Conservation (phyloP, 148 eudicot species). For the Fagopyrum homotropicum region DNA sequence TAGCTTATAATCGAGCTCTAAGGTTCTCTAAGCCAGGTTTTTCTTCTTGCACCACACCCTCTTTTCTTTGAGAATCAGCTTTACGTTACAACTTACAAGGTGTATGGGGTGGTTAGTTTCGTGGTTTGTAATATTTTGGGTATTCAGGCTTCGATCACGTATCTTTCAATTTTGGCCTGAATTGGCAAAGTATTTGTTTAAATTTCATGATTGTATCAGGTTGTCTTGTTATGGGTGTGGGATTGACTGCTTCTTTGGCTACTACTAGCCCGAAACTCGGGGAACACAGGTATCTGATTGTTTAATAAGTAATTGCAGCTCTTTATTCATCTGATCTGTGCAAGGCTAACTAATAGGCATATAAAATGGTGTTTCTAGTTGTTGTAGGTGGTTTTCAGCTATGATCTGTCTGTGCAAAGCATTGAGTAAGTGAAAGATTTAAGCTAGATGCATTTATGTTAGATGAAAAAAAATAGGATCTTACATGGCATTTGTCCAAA, state of each 20-base stretch:
- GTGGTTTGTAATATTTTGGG: background rate
- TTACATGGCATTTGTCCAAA: background rate
- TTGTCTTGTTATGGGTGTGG: slow-evolving; percentile 73
- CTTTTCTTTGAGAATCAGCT: background rate
- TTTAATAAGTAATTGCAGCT: background rate
- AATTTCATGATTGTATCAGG: slow-evolving; percentile 28
- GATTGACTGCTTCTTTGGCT: slow-evolving; percentile 79
- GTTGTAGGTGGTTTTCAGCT: background rate
- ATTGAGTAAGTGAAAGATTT: background rate
- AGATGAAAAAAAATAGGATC: background rate
- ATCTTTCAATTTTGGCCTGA: background rate
- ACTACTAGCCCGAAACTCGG: slow-evolving; percentile 66
- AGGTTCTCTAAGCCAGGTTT: slow-evolving; percentile 73
- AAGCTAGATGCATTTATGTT: background rate
- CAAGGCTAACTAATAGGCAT: too few relatives aligned
- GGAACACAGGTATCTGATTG: slow-evolving; percentile 59
- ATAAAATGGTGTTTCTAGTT: too few relatives aligned
- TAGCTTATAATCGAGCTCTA: slow-evolving; percentile 88
- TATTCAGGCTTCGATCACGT: background rate
- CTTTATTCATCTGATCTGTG: background rate
- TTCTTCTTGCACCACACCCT: background rate
- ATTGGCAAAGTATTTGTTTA: background rate
- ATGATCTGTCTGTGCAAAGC: background rate
- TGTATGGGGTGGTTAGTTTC: background rate
- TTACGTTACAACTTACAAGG: background rate